phyloP scores from a whole-genome alignment of 2,329 filamentous ascomycete species.

The Helminthosporium solani region DNA sequence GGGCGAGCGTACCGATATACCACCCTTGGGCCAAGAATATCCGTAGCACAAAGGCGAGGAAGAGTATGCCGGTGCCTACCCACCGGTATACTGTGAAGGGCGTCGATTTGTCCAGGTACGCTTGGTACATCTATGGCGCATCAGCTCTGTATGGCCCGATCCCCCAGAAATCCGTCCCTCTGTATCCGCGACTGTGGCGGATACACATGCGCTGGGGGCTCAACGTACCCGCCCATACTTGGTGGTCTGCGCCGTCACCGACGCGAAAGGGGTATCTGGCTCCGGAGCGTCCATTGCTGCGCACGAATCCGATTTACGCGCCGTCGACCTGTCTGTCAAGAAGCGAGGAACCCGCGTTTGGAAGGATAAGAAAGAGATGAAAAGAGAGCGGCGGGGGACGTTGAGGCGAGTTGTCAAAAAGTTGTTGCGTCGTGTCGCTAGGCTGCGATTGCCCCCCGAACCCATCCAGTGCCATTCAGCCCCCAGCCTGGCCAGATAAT shows the following conservation, averaged over 20 bases:
- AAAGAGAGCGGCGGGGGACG: constrained; percentile 10
- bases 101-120: constrained; percentile 89
- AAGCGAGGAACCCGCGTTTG: not conserved
- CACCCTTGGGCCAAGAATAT: constrained; percentile 93
- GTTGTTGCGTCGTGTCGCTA: constrained; percentile 24
- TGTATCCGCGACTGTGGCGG: not conserved
- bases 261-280: constrained; percentile 89
- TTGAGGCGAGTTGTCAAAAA: constrained; percentile 35
- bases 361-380: constrained; percentile 4
- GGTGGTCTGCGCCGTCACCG: constrained; percentile 82
- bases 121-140: constrained; percentile 76
- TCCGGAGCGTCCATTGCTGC: constrained; percentile 76
- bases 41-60: constrained; percentile 81
- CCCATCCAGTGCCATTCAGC: no score
- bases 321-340: not conserved
- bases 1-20: constrained; percentile 79
- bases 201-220: constrained; percentile 3
- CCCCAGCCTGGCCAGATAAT: constrained; percentile 7
- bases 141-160: constrained; percentile 15
- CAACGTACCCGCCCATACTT: constrained; percentile 67
- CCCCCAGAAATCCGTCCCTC: constrained; percentile 1
- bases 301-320: not conserved
- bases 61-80: constrained; percentile 73
- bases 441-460: constrained; percentile 19
- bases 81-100: constrained; percentile 89